A percentile compares a stretch with the other conserved stretches of the same genome.
Evolutionary conservation across 2,329 filamentous ascomycete species (phyloP).

Genomic region (Huntiella decipiens): DNA sequence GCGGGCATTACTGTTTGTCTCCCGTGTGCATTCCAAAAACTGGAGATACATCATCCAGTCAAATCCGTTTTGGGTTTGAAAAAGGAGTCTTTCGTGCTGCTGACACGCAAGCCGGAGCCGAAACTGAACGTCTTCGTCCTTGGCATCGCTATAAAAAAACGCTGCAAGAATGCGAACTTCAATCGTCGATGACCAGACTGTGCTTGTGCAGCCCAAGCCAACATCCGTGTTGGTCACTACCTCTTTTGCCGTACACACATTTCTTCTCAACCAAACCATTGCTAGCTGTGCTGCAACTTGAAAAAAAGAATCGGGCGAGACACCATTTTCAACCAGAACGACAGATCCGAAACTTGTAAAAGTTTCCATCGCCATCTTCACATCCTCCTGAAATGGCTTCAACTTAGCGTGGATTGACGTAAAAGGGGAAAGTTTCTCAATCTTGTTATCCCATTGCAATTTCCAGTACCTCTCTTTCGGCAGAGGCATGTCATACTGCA

Average conservation of each 20-base stretch:
- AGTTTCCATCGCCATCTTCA: slow-evolving; percentile 89
- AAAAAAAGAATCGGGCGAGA: slow-evolving; percentile 91
- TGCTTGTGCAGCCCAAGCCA: slow-evolving; percentile 61
- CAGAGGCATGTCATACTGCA: slow-evolving; percentile 92
- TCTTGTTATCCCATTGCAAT: no score
- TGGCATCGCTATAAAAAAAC: no score
- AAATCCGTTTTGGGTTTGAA: no score
- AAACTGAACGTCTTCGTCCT: no score
- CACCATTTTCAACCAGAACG: slow-evolving; percentile 95
- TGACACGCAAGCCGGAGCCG: no score
- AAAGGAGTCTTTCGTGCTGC: no score
- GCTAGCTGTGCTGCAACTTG: slow-evolving; percentile 99
- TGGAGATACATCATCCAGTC: no score
- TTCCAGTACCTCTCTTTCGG: slow-evolving; percentile 54
- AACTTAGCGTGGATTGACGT: slow-evolving; percentile 23
- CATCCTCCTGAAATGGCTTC: slow-evolving; percentile 72
- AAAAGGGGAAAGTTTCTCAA: slow-evolving; percentile 58
- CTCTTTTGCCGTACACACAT: slow-evolving; percentile 92
- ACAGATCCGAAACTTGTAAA: slow-evolving; percentile 71
- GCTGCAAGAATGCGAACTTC: slow-evolving; percentile 17
- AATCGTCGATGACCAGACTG: slow-evolving; percentile 88
- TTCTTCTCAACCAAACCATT: slow-evolving; percentile 72
- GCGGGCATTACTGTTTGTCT: no score
- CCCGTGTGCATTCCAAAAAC: no score
- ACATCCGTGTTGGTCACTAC: slow-evolving; percentile 94